Evolutionary conservation across 1,284 basidiomycete genomes (phyloP), one percentile per base, ranked within the genome.

Genomic region (Microbotryum scabiosae): DNA sequence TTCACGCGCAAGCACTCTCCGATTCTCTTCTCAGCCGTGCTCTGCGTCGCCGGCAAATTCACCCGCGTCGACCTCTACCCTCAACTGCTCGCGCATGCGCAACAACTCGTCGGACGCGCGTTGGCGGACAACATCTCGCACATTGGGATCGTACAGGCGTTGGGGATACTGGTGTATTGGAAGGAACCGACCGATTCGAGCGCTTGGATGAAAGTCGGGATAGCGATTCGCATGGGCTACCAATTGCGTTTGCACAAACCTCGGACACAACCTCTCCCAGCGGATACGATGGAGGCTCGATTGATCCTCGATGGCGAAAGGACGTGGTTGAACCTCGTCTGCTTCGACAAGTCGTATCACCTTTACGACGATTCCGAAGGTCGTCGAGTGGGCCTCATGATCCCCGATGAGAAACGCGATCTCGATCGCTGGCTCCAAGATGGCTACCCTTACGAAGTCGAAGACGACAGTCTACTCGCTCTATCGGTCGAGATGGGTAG

Each of bases 91-190:
- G 65, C 82, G 82, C 65, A 79, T 88, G 28, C 85, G 83, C 25
- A 81, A 86, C 63, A 84, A 85, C 57, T 81, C 14, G 57, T 85
- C 69, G 83, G 84, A 9, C 77, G 85, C n/a, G 81, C 81, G 59
- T 85, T 87, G 2, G 80, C 82, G 16, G 85, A 89, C 64, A 80
- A 79, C 26, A 84, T 82, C 80, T 87, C 87, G 72, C 79, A 82
- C 59, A 82, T 91, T 50, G 88, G 90, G 73, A 82, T 88, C 21
- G 83, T 87, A 3, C 88, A 91, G 74, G 86, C 88, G 30, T 86
- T 88, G 73, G 84, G 86, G 9, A 86, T 87, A 68, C 78, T 90
- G 60, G 87, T 85, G 44, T 90, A 90, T 73, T 91, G 89, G 89
- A 86, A 82, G 75, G 62, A 66, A 51, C 62, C 64, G 20, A 25